Evolutionary conservation across 768 basidiomycete genomes (phyloP), one percentile per base, ranked within the genome.

Genomic region (Ramaria sp.): DNA sequence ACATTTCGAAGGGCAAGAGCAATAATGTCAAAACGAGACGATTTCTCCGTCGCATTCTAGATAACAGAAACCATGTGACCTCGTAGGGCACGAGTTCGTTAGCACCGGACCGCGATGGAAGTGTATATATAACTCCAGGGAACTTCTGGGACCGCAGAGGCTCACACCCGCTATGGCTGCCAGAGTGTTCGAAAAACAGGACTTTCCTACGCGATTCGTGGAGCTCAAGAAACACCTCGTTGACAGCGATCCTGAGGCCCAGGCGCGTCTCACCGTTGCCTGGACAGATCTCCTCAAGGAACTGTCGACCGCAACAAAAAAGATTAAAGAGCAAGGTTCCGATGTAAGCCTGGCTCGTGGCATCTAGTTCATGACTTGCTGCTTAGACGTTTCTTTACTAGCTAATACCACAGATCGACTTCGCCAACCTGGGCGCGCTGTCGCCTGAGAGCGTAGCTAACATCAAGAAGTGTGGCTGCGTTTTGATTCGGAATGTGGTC

Each of bases 381-480:
- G 12, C 13, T 13, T 51, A 53, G 17, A 30, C 31, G 22, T 6
- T 24, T 34, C 10, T 47, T 56, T 41, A 11, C 52, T 46, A 57
- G 83, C 78, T 74, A 61, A 73, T 87, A 39, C 84, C 85, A 3
- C 78, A 81, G 66, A 76, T 87, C 50, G 70, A 78, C 17, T 84
- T 84, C 63, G 63, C 72, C 3, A 76, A 83, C 46, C 68, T 88
- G 15, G 65, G 72, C 5, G 74, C 64, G 20, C 67, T 87, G 42
- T 69, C 71, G 45, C 55, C 63, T 0, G 78, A 79, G 19, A 69
- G 76, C 33, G 58, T 84, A 7, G 72, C 73, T 2, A 71, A 65
- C 52, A 79, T 87, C 60, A 79, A 72, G 63, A 69, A 75, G 45
- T 73, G 72, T 57, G 84, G 86, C 17, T 76, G 75, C 19, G 75